Evolutionary conservation across 1,284 basidiomycete species (phyloP).

Genomic region (Moesziomyces sp.): DNA sequence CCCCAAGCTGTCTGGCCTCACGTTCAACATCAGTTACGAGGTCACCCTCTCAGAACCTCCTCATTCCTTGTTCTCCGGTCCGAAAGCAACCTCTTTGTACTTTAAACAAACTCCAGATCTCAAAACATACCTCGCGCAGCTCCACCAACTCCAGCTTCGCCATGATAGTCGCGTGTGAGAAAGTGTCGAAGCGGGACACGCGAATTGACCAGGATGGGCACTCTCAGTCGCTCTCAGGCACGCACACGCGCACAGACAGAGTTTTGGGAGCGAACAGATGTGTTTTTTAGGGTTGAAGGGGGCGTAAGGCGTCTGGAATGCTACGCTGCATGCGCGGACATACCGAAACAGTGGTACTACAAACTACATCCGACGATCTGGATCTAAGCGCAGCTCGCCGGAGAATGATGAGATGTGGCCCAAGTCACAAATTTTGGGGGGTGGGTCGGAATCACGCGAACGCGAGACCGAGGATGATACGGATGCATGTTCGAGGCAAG

Average conservation of each 20-base stretch:
- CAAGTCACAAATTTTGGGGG: background rate
- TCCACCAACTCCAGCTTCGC: too few species aligned
- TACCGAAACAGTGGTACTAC: constrained; percentile 27
- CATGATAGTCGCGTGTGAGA: too few species aligned
- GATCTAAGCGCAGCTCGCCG: background rate
- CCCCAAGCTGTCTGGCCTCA: too few species aligned
- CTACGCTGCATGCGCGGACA: background rate
- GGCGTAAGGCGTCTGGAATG: background rate
- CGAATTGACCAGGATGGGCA: background rate
- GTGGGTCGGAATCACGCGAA: background rate
- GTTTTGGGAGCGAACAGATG: constrained; percentile 14
- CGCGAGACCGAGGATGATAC: background rate
- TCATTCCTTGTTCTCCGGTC: background rate
- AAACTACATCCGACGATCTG: constrained; percentile 36
- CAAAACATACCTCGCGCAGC: background rate
- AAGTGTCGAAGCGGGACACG: too few species aligned
- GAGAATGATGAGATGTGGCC: background rate
- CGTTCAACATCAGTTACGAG: too few species aligned
- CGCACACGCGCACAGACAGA: background rate
- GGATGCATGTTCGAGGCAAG: background rate
- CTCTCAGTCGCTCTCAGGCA: constrained; percentile 1
- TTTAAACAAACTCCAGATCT: background rate
- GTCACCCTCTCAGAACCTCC: background rate
- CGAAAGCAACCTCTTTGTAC: background rate
- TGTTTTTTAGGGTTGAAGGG: constrained; percentile 7